These are phyloP conservation scores for Lentinula boryana DNA, from an alignment of 768 basidiomycete genomes.

Conservation along the genomic window DNA sequence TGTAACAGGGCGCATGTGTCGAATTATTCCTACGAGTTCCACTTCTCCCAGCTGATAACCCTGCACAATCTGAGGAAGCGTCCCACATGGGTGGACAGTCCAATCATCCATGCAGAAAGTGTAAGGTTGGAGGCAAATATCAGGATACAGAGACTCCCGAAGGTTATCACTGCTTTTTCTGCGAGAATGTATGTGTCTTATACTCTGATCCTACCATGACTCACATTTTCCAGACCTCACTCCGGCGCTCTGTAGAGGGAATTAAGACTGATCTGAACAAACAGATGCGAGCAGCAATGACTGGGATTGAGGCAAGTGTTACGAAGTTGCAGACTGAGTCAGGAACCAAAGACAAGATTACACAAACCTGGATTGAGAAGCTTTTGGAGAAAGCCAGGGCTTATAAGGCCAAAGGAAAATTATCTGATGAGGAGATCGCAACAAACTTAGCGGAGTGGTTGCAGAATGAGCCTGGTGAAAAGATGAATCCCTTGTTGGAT, in stretches of 20 bases:
- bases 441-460: slow-evolving; percentile 23
- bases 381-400: slow-evolving; percentile 16
- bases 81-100: slow-evolving; percentile 35
- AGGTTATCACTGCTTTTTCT: slow-evolving; percentile 22
- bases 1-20: slow-evolving; percentile 1
- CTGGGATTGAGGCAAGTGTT: slow-evolving; percentile 22
- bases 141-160: slow-evolving; percentile 23
- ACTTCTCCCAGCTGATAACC: slow-evolving; percentile 33
- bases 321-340: slow-evolving; percentile 20
- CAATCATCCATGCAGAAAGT: slow-evolving; percentile 36
- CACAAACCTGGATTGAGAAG: slow-evolving; percentile 30
- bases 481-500: slow-evolving; percentile 26
- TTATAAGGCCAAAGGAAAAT: slow-evolving; percentile 10
- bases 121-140: slow-evolving; percentile 28
- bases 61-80: slow-evolving; percentile 28
- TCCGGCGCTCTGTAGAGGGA: slow-evolving; percentile 13
- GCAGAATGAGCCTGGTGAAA: slow-evolving; percentile 11
- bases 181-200: slow-evolving; percentile 18
- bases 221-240: slow-evolving; percentile 15
- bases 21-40: slow-evolving; percentile 15
- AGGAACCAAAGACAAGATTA: slow-evolving; percentile 33
- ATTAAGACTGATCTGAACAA: slow-evolving; percentile 18
- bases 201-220: neutral
- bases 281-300: slow-evolving; percentile 25
- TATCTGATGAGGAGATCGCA: slow-evolving; percentile 14